Conservation (phyloP, 768 basidiomycete species). For the Pleurotus ostreatus region DNA sequence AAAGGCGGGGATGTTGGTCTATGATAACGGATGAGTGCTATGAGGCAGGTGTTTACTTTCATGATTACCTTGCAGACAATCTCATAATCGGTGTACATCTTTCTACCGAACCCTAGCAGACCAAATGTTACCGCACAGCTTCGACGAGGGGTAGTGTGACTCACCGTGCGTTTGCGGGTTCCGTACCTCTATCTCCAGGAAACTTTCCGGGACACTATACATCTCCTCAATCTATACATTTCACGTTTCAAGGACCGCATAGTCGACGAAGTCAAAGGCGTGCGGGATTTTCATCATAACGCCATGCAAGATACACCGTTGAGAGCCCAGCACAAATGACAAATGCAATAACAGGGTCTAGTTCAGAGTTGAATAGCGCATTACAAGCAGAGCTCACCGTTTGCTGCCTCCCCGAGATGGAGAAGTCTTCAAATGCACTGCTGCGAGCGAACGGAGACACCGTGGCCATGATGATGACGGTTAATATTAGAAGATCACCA, state of each 20-base stretch:
- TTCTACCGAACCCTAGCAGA: slow-evolving; percentile 81
- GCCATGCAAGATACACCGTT: not conserved
- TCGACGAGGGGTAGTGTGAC: slow-evolving; percentile 15
- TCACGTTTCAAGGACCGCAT: not conserved
- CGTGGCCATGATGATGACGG: slow-evolving; percentile 25
- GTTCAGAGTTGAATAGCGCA: not conserved
- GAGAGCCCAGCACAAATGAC: not conserved
- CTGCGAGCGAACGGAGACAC: slow-evolving; percentile 66
- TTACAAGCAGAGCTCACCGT: slow-evolving; percentile 36
- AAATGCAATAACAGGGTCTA: not conserved
- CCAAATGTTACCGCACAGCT: slow-evolving; percentile 2
- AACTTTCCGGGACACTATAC: slow-evolving; percentile 96
- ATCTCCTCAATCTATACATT: slow-evolving; percentile 85
- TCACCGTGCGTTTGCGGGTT: slow-evolving; percentile 96
- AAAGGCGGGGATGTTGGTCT: slow-evolving; percentile 99
- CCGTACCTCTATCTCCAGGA: slow-evolving; percentile 94
- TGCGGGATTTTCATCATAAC: not conserved
- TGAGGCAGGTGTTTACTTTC: not conserved
- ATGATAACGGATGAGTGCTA: not conserved
- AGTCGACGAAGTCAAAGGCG: not conserved
- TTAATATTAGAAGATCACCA: not conserved
- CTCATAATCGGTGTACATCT: slow-evolving; percentile 99
- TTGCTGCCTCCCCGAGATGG: slow-evolving; percentile 49
- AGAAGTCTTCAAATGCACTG: slow-evolving; percentile 49
- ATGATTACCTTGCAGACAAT: slow-evolving; percentile 86